phyloP scores from a whole-genome alignment of 2,329 filamentous ascomycete species.

The Trichoderma sp. region DNA sequence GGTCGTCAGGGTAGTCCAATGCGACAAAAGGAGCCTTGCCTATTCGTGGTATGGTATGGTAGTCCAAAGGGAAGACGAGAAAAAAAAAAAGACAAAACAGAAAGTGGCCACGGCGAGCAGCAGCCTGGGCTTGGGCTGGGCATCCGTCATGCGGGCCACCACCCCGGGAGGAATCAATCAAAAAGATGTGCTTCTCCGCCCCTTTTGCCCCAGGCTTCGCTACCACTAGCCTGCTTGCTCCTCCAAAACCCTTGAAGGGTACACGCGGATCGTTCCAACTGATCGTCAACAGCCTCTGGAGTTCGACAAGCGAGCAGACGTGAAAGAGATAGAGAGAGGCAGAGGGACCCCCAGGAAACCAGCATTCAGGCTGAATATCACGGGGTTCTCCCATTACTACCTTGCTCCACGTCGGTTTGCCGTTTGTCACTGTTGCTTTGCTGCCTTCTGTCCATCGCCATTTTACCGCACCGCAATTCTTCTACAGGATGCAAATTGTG shows the following conservation, averaged over 20 bases:
- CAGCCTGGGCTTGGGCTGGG: background rate
- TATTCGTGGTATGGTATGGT: background rate
- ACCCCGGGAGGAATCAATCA: slow-evolving; percentile 15
- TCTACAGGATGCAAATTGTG: slow-evolving; percentile 2
- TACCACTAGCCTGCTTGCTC: slow-evolving; percentile 15
- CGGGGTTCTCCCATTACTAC: background rate
- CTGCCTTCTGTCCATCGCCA: background rate
- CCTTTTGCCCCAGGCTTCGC: slow-evolving; percentile 24
- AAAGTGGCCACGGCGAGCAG: background rate
- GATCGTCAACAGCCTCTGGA: slow-evolving; percentile 15
- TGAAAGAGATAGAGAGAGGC: slow-evolving; percentile 16
- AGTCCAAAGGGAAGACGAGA: background rate
- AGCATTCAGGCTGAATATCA: slow-evolving; percentile 8
- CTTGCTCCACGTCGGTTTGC: slow-evolving; percentile 1
- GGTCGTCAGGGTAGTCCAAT: background rate
- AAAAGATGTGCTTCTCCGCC: slow-evolving; percentile 23
- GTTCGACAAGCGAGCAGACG: slow-evolving; percentile 2
- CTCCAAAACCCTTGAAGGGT: slow-evolving; percentile 20
- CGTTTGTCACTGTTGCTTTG: background rate
- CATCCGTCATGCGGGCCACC: slow-evolving; percentile 21
- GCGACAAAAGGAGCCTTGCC: slow-evolving; percentile 3
- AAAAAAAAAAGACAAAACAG: background rate
- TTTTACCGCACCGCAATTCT: slow-evolving; percentile 1
- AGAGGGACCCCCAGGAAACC: slow-evolving; percentile 7
- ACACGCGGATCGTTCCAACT: slow-evolving; percentile 19